Evolutionary conservation across 2,329 filamentous ascomycete species (phyloP), one percentile per base, ranked within the genome.

Genomic region (Alternaria viburni): DNA sequence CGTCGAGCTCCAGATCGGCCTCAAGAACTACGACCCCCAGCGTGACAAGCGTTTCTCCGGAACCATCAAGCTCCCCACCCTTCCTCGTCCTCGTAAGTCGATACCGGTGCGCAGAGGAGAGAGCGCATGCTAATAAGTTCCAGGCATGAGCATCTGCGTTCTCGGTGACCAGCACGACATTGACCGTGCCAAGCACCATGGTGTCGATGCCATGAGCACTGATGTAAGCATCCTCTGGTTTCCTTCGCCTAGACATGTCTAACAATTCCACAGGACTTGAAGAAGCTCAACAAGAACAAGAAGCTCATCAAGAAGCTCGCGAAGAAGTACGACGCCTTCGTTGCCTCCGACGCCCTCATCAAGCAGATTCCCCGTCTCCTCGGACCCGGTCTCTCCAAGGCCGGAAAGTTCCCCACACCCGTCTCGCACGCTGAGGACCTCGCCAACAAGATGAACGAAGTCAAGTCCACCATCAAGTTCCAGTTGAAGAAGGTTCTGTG

Each of bases 271-370:
- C 54, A 61, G 59, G 96, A 99, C 86, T 87, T 99, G 87, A 99
- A 99, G 93, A 99, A 99, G 92, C 93, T 99, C 77, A 99, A 99
- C 92, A 99, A 99, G 93, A 99, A 99, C 93, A 98, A 99, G 93
- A 99, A 99, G 92, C 91, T 98, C 81, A 97, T 99, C 91, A 99
- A 99, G 93, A 99, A 99, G 92, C 92, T 99, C 75, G 96, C 96
- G 72, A 93, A 94, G 90, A 99, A 99, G 89, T 98, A 99, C 91
- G 96, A 99, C 86, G 96, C 96, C 78, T 99, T 99, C 87, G 86
- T 99, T 83, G 92, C 96, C 83, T 98, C 95, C 83, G 96, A 99
- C 82, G 87, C 91, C 81, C 87, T 99, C 81, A 97, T 99, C 91
- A 97, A 97, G 91, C 94, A 97, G 89, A 98, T 99, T 80, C 96